These are phyloP conservation scores for Epithemia pelagica DNA, from an alignment of 108 stramenopile genomes.

Conservation along the genomic window DNA sequence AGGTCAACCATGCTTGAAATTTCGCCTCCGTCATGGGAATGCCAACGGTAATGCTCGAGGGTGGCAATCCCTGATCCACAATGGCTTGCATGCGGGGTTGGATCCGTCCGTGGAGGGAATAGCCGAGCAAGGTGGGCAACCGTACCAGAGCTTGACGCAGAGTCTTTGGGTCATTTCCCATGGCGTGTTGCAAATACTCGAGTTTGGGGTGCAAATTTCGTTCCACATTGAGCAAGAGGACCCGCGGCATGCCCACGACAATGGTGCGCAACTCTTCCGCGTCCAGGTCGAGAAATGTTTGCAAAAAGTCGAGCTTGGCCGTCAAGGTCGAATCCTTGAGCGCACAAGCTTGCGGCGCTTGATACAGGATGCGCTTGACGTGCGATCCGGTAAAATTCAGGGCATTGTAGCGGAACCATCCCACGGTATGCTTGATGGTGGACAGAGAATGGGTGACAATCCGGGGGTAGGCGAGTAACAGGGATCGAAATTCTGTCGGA, in stretches of 20 bases:
- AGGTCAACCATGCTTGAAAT: slow-evolving; percentile 62
- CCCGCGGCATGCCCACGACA: slow-evolving; percentile 60
- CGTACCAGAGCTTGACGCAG: slow-evolving; percentile 39
- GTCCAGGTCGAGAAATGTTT: not conserved
- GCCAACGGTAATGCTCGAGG: slow-evolving; percentile 53
- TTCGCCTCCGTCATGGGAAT: slow-evolving; percentile 56
- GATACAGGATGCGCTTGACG: slow-evolving; percentile 68
- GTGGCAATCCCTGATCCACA: slow-evolving; percentile 28
- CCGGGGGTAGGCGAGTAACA: slow-evolving; percentile 60
- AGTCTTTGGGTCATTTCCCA: slow-evolving; percentile 12
- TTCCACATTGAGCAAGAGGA: slow-evolving; percentile 42
- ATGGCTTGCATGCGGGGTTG: slow-evolving; percentile 57
- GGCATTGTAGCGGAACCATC: slow-evolving; percentile 52
- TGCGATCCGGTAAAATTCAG: slow-evolving; percentile 53
- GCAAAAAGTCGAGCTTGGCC: slow-evolving; percentile 53
- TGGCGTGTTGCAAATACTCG: slow-evolving; percentile 39
- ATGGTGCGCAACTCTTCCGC: slow-evolving; percentile 30
- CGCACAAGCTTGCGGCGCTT: slow-evolving; percentile 59
- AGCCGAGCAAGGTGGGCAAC: slow-evolving; percentile 67
- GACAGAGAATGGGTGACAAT: slow-evolving; percentile 56
- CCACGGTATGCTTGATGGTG: slow-evolving; percentile 66
- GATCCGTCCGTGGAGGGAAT: slow-evolving; percentile 65
- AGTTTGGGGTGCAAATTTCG: slow-evolving; percentile 60
- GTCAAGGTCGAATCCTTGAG: slow-evolving; percentile 45
- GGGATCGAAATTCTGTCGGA: slow-evolving; percentile 43